Evolutionary conservation across 805 yeast genomes (phyloP).

Genomic region (Saccharomycopsis microspora): DNA sequence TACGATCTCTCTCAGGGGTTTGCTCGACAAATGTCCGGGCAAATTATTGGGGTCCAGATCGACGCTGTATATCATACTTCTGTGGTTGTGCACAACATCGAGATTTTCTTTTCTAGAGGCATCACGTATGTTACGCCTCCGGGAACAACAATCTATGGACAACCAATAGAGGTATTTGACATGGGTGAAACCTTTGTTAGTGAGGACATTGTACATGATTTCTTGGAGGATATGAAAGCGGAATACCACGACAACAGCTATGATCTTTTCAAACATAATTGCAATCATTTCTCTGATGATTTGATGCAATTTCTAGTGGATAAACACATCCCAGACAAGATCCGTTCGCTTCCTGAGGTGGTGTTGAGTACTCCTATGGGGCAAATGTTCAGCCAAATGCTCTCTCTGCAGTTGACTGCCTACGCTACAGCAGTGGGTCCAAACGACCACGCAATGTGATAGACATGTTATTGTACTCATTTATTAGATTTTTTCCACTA

Average conservation of each 20-base stretch:
- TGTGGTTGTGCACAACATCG: conserved; percentile 41
- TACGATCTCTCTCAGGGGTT: conserved; percentile 55
- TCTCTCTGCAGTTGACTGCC: conserved; percentile 18
- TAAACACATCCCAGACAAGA: conserved; percentile 39
- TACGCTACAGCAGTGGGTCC: conserved; percentile 13
- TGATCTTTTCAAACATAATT: conserved; percentile 50
- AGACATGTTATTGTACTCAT: neutral
- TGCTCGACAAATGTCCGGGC: conserved; percentile 39
- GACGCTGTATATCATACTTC: conserved; percentile 64
- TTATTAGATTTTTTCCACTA: conserved; percentile 36
- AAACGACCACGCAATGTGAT: conserved; percentile 9
- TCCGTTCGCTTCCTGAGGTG: conserved; percentile 38
- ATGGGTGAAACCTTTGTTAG: conserved; percentile 43
- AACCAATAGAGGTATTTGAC: conserved; percentile 39
- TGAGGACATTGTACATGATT: conserved; percentile 41
- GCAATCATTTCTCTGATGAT: conserved; percentile 57
- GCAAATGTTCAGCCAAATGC: conserved; percentile 30
- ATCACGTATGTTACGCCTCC: conserved; percentile 27
- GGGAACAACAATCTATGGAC: conserved; percentile 49
- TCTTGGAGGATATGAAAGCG: conserved; percentile 35
- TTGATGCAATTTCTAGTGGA: conserved; percentile 48
- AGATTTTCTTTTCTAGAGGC: conserved; percentile 50
- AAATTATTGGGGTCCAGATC: conserved; percentile 38
- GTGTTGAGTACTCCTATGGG: conserved; percentile 42
- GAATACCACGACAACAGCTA: conserved; percentile 38